Evolutionary conservation across 78 protist species (phyloP), one percentile per base, ranked within the genome.

Genomic region (Tieghemostelium lacteum): DNA sequence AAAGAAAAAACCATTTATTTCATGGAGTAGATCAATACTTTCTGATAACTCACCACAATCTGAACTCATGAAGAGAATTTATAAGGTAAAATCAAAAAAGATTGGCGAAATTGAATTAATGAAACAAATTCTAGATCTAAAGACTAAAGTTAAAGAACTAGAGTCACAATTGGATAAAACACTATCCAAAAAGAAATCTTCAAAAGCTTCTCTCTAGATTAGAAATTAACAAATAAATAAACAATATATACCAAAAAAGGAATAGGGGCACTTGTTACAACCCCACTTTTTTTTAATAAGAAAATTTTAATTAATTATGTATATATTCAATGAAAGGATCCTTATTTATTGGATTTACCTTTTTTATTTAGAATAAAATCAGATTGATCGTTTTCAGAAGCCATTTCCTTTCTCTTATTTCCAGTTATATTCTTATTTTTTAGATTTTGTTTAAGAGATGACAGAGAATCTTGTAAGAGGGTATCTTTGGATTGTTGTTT

Each of bases 341-440:
- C 10, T 14, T 45, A 45, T 45, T 14, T 45, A 45, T 45, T 45
- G 6, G 6, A 45, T 45, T 45, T 52, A 20, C 50, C 50, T 24
- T 71, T 45, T 71, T 71, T 71, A 33, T 24, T 50, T 71, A 71
- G 50, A 52, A 71, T 34, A 33, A 50, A 71, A 71, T 71, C 77
- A 31, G 54, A 19, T 17, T 37, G 14, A n/a, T n/a, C n/a, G n/a
- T n/a, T n/a, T 28, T 19, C 24, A 24, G 77, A 52, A 28, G 39
- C 45, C 2, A 54, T 62, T 45, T 83, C 71, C 33, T 83, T 83
- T 69, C 91, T 83, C 37, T 83, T 83, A 31, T 83, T 83, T 57
- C 62, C 16, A 36, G 14, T 5, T 55, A 26, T 2, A 33, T 73
- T 28, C 16, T 67, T 78, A 36, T 64, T 54, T 66, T 78, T 40